Base-by-base conservation (phyloP, 2,329 filamentous ascomycete genomes). In the Trichoderma asperellum region DNA sequence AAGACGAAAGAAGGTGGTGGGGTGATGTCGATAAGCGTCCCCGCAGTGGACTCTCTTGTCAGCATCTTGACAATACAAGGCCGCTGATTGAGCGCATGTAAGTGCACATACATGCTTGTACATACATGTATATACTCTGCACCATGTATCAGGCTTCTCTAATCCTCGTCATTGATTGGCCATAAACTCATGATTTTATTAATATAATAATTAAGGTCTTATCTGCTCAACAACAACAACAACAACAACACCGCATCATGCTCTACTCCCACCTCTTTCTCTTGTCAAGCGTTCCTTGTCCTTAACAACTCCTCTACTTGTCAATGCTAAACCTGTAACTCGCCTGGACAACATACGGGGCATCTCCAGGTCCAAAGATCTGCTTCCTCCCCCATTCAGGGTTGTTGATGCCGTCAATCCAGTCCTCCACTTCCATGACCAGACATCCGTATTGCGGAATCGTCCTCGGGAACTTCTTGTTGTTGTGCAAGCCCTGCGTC, bases 381-480 rank as follows among this genome's bases (percentile, higher is more conserved):
- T 91, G 88, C 80, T 85, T 89, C 68, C 94, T 87, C 70, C 89
- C 89, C 95, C 95, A 97, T 79, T 93, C 88, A 0, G 94, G 94
- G 74, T 96, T 88, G 81, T 97, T 97, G 81, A 98, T 96, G 32
- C 86, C 94, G 77, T 97, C 94, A 76, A 97, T 97, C 88, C 89
- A 97, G 79, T 96, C 94, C 84, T 97, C 88, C 14, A 96, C 92
- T 82, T 97, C 95, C 79, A 97, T 87, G 60, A 97, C 95, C 32
- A 97, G 77, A 79, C 95, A 97, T 37, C 93, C 94, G 76, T 94
- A 93, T 83, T 94, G 78, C 68, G 88, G 85, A 32, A 93, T 90
- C 8, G 86, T 87, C 47, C 89, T 84, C 4, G 88, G 86, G 74
- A 89, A 87, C 37, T 82, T 80, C 1, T 80, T 72, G 70, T 86